Evolutionary conservation across 257 asterid species (phyloP).

Genomic region (Solanum sejunctum): DNA sequence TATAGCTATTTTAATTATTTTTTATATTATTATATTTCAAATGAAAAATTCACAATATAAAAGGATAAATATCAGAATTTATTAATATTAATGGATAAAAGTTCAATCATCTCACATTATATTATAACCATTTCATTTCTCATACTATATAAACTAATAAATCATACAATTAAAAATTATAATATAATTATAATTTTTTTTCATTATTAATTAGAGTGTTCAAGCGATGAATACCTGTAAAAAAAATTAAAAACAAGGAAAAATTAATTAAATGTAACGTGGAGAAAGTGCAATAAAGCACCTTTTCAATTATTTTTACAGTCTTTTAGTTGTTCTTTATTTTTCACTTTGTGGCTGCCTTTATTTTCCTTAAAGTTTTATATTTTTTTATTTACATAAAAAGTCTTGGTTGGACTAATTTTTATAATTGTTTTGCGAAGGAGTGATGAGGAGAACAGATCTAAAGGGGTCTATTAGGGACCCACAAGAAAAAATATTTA

Average conservation of each 20-base stretch:
- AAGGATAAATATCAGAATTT: too few species aligned
- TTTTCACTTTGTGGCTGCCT: not conserved
- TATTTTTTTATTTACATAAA: not conserved
- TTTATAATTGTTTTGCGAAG: not conserved
- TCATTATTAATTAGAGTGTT: not conserved
- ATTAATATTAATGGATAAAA: too few species aligned
- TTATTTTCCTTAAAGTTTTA: not conserved
- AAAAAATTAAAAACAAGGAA: not conserved
- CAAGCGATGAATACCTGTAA: not conserved
- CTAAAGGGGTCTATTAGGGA: not conserved
- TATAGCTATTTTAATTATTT: too few species aligned
- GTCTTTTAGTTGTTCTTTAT: not conserved
- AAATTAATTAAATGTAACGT: not conserved
- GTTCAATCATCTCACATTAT: too few species aligned
- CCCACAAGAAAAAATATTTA: not conserved
- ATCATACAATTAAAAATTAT: too few species aligned
- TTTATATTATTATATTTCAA: too few species aligned
- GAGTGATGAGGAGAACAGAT: not conserved
- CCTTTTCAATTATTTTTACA: not conserved
- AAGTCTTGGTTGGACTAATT: not conserved
- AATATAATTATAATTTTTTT: too few species aligned
- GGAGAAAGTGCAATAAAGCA: constrained; percentile 5
- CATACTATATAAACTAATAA: too few species aligned
- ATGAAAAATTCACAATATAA: too few species aligned
- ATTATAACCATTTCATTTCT: too few species aligned